Percentiles rank a stretch among this genome's conserved stretches.
Evolutionary conservation across 2,329 filamentous ascomycete species (phyloP).

Genomic region (Fusarium nematophilum): DNA sequence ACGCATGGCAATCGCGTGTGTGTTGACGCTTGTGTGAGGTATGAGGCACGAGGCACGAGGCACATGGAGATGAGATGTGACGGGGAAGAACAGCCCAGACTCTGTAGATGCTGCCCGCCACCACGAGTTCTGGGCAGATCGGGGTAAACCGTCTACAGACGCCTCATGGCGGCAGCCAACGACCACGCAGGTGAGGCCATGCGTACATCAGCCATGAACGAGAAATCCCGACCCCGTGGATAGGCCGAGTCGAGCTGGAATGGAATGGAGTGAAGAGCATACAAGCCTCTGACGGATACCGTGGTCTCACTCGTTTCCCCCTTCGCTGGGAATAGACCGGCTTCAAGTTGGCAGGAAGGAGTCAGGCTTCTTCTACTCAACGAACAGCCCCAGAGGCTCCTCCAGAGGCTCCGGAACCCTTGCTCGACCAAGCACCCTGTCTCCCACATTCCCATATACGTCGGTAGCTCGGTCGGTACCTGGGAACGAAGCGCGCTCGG

Average conservation of each 20-base stretch:
- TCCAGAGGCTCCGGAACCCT: constrained; percentile 17
- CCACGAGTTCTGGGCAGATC: constrained; percentile 6
- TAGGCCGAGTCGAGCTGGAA: constrained; percentile 1
- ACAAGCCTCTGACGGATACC: background rate
- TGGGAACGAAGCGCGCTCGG: constrained; percentile 18
- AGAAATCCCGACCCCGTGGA: constrained; percentile 24
- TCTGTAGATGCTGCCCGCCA: background rate
- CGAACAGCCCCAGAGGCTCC: background rate
- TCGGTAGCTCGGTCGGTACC: constrained; percentile 36
- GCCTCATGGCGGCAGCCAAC: background rate
- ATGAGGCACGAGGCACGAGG: too few species aligned
- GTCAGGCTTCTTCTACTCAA: background rate
- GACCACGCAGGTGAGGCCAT: background rate
- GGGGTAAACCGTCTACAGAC: constrained; percentile 20
- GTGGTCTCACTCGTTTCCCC: background rate
- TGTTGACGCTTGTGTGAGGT: too few species aligned
- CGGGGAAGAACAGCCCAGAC: constrained; percentile 7
- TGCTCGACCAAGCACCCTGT: constrained; percentile 37
- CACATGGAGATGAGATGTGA: constrained; percentile 32
- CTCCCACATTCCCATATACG: constrained; percentile 39
- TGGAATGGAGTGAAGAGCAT: background rate
- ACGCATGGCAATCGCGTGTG: background rate
- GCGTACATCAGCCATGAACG: constrained; percentile 5
- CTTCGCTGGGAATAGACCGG: constrained; percentile 12
- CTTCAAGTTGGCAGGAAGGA: background rate